Conservation (phyloP, 2,329 filamentous ascomycete species). For the Capronia epimyces region DNA sequence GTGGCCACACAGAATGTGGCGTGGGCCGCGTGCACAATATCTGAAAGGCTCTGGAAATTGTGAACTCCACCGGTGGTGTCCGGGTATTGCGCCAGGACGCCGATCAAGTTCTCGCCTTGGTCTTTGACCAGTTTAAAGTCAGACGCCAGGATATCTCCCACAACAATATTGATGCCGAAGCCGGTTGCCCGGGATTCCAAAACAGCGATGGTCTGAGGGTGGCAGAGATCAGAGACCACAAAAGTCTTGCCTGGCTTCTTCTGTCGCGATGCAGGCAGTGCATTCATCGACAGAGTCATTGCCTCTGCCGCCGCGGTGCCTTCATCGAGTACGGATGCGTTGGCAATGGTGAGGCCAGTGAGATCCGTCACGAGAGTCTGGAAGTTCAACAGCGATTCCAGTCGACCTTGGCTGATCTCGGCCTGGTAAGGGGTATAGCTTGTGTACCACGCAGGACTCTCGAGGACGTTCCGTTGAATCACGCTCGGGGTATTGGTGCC, state of each 20-base stretch:
- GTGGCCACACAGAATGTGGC: conserved; percentile 82
- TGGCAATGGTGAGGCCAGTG: conserved; percentile 79
- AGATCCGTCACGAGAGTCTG: conserved; percentile 88
- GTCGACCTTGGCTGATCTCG: conserved; percentile 89
- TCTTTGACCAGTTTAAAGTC: conserved; percentile 62
- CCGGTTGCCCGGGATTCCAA: conserved; percentile 79
- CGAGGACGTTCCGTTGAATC: conserved; percentile 85
- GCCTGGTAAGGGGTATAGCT: conserved; percentile 97
- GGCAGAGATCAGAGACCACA: conserved; percentile 74
- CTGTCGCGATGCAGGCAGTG: conserved; percentile 63
- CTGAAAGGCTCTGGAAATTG: conserved; percentile 68
- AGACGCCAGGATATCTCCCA: conserved; percentile 64
- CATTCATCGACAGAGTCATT: conserved; percentile 85
- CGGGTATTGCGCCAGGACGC: conserved; percentile 91
- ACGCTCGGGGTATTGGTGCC: conserved; percentile 80
- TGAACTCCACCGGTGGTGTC: conserved; percentile 77
- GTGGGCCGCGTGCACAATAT: conserved; percentile 69
- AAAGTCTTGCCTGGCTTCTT: conserved; percentile 74
- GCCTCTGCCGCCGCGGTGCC: conserved; percentile 89
- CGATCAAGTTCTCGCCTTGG: conserved; percentile 74
- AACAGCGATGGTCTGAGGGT: conserved; percentile 80
- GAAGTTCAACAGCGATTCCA: conserved; percentile 91
- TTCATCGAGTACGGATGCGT: conserved; percentile 87
- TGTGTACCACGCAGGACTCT: conserved; percentile 95
- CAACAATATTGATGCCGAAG: conserved; percentile 76